Conservation (phyloP, 2,329 filamentous ascomycete species). For the Botryotinia convoluta region DNA sequence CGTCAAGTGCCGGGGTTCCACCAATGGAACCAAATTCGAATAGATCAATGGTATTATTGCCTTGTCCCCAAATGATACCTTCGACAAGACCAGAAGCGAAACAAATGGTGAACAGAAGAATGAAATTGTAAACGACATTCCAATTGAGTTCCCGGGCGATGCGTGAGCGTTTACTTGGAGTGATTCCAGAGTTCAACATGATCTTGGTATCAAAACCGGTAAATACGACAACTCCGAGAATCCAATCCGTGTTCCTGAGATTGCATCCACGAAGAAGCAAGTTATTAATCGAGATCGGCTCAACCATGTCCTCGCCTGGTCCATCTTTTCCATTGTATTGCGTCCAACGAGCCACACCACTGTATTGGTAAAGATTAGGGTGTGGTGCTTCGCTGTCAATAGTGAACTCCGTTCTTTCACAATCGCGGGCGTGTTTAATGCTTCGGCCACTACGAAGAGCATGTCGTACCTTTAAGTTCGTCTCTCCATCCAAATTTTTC, state of each 20-base stretch:
- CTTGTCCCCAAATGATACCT: constrained; percentile 75
- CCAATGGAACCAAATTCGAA: constrained; percentile 88
- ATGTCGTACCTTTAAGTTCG: constrained; percentile 92
- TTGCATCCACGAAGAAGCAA: constrained; percentile 90
- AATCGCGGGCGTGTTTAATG: constrained; percentile 86
- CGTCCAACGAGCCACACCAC: constrained; percentile 81
- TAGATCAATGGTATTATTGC: constrained; percentile 69
- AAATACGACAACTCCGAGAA: constrained; percentile 87
- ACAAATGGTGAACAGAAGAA: constrained; percentile 86
- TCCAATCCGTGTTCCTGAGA: constrained; percentile 93
- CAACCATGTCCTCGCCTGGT: constrained; percentile 74
- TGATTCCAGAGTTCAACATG: constrained; percentile 97
- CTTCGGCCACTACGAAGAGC: constrained; percentile 80
- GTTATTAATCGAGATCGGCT: constrained; percentile 94
- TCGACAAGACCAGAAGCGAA: constrained; percentile 80
- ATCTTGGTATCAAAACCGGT: constrained; percentile 97
- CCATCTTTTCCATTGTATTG: constrained; percentile 65
- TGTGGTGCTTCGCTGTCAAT: constrained; percentile 91
- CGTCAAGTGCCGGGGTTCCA: constrained; percentile 70
- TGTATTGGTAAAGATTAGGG: constrained; percentile 94
- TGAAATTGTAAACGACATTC: constrained; percentile 96
- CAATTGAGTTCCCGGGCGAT: constrained; percentile 94
- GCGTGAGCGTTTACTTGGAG: constrained; percentile 87
- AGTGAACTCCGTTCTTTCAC: constrained; percentile 81
- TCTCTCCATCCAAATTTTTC: constrained; percentile 97